Evolutionary conservation across 179 eudicot species (phyloP).

Genomic region (Spergularia azorica): DNA sequence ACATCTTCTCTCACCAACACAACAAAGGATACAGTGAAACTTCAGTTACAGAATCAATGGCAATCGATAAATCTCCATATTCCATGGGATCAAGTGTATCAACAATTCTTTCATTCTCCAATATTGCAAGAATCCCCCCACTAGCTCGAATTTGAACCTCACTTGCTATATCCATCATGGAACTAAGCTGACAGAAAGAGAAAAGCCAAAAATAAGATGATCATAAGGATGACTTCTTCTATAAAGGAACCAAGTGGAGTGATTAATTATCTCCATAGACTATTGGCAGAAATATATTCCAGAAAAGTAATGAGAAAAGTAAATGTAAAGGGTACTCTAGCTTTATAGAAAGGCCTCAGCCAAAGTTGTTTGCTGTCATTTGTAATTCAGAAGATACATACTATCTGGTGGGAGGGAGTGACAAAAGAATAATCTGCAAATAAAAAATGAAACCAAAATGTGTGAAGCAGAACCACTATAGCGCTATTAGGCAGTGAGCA

Average conservation of each 20-base stretch:
- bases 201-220: neutral
- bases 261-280: neutral
- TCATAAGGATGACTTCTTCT: neutral
- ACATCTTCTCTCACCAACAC: slow-evolving; percentile 15
- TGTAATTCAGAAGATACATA: neutral
- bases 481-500: neutral
- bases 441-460: neutral
- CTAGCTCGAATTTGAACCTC: slow-evolving; percentile 96
- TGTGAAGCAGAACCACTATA: neutral
- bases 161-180: slow-evolving; percentile 92
- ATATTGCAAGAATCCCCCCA: slow-evolving; percentile 93
- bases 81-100: slow-evolving; percentile 83
- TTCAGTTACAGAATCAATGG: slow-evolving; percentile 73
- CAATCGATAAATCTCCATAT: slow-evolving; percentile 69
- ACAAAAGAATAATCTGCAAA: neutral
- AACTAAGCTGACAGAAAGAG: slow-evolving; percentile 59
- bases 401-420: neutral
- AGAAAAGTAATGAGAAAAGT: neutral
- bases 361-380: neutral
- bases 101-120: slow-evolving; percentile 86
- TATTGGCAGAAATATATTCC: neutral
- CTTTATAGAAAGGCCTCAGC: neutral
- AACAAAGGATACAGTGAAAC: slow-evolving; percentile 78
- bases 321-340: neutral
- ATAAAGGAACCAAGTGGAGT: neutral